A percentile compares a stretch with the other conserved stretches of the same genome.
These are phyloP conservation scores for Cajanus cajan DNA, from an alignment of 306 rosid species.

Conservation along the genomic window DNA sequence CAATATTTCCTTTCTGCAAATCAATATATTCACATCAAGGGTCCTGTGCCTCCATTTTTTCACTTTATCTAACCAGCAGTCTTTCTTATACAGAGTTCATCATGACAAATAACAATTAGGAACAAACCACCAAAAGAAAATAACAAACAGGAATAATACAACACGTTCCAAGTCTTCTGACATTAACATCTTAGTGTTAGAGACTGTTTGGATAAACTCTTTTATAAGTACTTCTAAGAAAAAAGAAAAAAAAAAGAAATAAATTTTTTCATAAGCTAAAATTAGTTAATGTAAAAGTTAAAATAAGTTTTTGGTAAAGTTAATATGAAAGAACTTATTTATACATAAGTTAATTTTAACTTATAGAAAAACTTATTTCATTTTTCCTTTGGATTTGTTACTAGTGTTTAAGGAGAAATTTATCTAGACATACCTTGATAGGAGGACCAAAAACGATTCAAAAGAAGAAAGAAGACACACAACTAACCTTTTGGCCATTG, in stretches of 20 bases:
- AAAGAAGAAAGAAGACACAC: neutral
- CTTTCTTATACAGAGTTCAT: neutral
- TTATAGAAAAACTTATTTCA: no score
- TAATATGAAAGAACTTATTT: no score
- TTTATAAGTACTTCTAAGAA: no score
- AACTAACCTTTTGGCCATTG: slow-evolving; percentile 92
- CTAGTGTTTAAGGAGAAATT: no score
- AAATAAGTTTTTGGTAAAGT: no score
- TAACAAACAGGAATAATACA: slow-evolving; percentile 17
- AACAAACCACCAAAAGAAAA: neutral
- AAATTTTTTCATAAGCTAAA: no score
- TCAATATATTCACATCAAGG: slow-evolving; percentile 3
- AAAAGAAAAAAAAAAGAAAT: no score
- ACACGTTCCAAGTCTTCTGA: neutral
- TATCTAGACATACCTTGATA: no score
- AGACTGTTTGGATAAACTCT: no score
- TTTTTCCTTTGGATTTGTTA: no score
- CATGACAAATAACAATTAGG: neutral
- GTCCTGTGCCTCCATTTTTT: neutral
- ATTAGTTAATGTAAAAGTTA: no score
- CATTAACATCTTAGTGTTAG: neutral
- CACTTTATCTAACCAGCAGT: neutral
- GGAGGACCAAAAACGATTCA: neutral
- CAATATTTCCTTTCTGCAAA: neutral
- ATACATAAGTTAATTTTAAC: no score